Conservation (phyloP, 768 basidiomycete species). For the Suillus spraguei region DNA sequence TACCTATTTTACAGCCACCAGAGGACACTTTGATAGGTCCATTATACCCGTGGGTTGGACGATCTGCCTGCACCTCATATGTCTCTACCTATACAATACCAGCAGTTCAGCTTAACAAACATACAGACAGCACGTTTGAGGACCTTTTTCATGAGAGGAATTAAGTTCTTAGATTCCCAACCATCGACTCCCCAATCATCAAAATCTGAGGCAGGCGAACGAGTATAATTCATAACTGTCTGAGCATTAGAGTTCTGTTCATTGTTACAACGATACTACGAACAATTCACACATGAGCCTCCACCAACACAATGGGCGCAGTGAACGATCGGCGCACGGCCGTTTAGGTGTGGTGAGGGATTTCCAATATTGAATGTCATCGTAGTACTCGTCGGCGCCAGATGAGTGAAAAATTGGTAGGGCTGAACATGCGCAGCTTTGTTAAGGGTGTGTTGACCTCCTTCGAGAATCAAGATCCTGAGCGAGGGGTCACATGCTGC, state of each 20-base stretch:
- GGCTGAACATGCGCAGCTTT: conserved; percentile 25
- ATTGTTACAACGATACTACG: conserved; percentile 1
- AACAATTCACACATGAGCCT: conserved; percentile 25
- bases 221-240: conserved; percentile 23
- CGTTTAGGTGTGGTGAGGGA: conserved; percentile 18
- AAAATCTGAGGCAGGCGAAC: conserved; percentile 30
- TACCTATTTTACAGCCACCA: conserved; percentile 22
- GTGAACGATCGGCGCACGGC: conserved; percentile 16
- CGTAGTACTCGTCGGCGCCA: conserved; percentile 21
- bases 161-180: conserved; percentile 27
- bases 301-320: conserved; percentile 30
- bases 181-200: conserved; percentile 34
- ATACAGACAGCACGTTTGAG: neutral
- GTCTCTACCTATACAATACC: conserved; percentile 20
- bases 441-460: conserved; percentile 24
- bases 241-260: neutral
- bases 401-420: conserved; percentile 20
- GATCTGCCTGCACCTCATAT: conserved; percentile 19
- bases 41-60: conserved; percentile 25
- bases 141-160: conserved; percentile 30
- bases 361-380: conserved; percentile 15
- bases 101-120: neutral
- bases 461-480: conserved; percentile 30
- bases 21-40: conserved; percentile 27
- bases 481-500: conserved; percentile 26